Base-by-base conservation (phyloP, 306 rosid species). In the Mimosa bimucronata region DNA sequence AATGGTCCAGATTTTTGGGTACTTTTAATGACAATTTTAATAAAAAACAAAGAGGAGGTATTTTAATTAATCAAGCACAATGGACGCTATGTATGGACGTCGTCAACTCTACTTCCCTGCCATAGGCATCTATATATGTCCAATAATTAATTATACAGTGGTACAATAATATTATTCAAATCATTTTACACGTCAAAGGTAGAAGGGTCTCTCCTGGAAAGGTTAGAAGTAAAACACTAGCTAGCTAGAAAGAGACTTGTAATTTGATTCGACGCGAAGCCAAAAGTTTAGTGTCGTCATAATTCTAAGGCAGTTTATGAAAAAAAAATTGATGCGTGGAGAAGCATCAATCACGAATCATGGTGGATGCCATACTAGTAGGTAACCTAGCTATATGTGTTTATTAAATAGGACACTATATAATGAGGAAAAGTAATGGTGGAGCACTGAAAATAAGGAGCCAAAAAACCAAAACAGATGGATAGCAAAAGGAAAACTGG, bases 11-110 rank as follows among this genome's bases (percentile, higher is more conserved):
- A 34, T 16, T 34, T 26, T 3, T 28, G 50, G 83, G 80, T 67
- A 61, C 12, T 73, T 66, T 44, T 77, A 64, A 53, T 65, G 75
- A 77, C 78, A 76, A 37, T 69, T 66, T 77, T 52, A 77, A 72
- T 53, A 78, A 64, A 64, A 30, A 64, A 28, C 2, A 65, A 16
- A 65, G 40, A 30, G 6, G 6, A 15, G 12, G 3, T 0, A 16
- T 14, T 30, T 72, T 71, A 61, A 29, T 40, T 61, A 55, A 61
- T 73, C 48, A 44, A 37, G 52, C 62, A 80, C 50, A 84, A 31
- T 23, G 41, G 26, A 31, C 50, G 58, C 48, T 26, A 70, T 84
- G 71, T 66, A 80, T 34, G 38, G 38, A 34, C 38, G 38, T 34
- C 3, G 72, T 78, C 82, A 26, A 26, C 34, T 12, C 66, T 25